A percentile compares a stretch with the other conserved stretches of the same genome.
Conservation (phyloP, 2,329 filamentous ascomycete species). For the Trichoderma citrinoviride region DNA sequence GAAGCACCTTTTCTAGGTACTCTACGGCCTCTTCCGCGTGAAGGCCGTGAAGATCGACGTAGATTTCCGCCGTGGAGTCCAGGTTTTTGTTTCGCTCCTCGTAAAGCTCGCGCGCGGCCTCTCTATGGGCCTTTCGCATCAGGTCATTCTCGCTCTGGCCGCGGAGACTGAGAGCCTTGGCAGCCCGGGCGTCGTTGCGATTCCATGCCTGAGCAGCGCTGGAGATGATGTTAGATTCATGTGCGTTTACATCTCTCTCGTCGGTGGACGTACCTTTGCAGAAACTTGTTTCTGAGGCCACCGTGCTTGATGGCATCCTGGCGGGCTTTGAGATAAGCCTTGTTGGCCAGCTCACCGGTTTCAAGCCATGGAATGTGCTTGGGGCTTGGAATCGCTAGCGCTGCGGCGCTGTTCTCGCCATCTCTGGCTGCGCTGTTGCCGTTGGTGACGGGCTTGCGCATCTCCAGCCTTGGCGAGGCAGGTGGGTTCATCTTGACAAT, state of each 20-base stretch:
- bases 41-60: slow-evolving; percentile 96
- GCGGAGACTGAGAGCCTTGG: slow-evolving; percentile 88
- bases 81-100: slow-evolving; percentile 82
- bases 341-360: slow-evolving; percentile 86
- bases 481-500: slow-evolving; percentile 94
- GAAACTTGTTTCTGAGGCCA: slow-evolving; percentile 91
- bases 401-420: slow-evolving; percentile 75
- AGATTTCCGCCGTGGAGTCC: slow-evolving; percentile 67
- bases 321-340: slow-evolving; percentile 89
- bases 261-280: slow-evolving; percentile 69
- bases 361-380: slow-evolving; percentile 96
- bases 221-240: slow-evolving; percentile 19
- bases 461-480: slow-evolving; percentile 57
- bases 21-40: slow-evolving; percentile 96
- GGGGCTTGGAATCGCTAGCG: slow-evolving; percentile 79
- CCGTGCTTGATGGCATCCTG: slow-evolving; percentile 97
- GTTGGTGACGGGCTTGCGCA: slow-evolving; percentile 60
- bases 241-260: too few species aligned
- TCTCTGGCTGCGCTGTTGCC: slow-evolving; percentile 64
- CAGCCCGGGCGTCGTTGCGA: slow-evolving; percentile 91
- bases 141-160: slow-evolving; percentile 96
- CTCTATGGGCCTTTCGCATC: slow-evolving; percentile 95
- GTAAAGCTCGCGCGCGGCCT: slow-evolving; percentile 88
- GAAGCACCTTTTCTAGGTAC: slow-evolving; percentile 83
- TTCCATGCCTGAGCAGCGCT: slow-evolving; percentile 98